phyloP scores from a whole-genome alignment of 305 asterid genomes.

The Nicotiana rustica region DNA sequence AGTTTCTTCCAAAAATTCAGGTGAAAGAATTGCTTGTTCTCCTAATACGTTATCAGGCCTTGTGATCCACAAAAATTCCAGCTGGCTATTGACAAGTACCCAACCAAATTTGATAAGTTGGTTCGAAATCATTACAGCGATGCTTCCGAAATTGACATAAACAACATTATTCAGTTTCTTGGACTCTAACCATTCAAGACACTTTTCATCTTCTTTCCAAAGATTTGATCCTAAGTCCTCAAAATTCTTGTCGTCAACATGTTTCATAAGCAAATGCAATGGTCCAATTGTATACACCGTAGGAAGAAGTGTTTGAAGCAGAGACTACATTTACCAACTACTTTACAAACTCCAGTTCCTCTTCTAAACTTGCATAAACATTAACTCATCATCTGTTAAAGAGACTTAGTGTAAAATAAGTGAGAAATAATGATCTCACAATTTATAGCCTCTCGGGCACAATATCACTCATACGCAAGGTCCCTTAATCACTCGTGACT shows the following conservation, averaged over 20 bases:
- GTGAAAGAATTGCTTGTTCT: constrained; percentile 41
- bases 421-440: too few relatives aligned
- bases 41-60: constrained; percentile 53
- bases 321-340: too few relatives aligned
- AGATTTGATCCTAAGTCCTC: constrained; percentile 53
- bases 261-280: constrained; percentile 44
- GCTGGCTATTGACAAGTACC: constrained; percentile 66
- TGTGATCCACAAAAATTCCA: constrained; percentile 56
- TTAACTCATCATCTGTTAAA: too few relatives aligned
- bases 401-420: too few relatives aligned
- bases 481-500: too few relatives aligned
- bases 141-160: constrained; percentile 65
- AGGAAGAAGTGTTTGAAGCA: constrained; percentile 51
- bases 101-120: constrained; percentile 69
- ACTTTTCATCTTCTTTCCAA: constrained; percentile 60
- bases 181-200: constrained; percentile 66
- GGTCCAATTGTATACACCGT: constrained; percentile 65
- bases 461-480: too few relatives aligned
- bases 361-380: too few relatives aligned
- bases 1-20: constrained; percentile 47
- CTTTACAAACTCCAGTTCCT: too few relatives aligned
- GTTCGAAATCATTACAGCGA: constrained; percentile 50
- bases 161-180: constrained; percentile 51
- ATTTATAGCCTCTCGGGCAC: too few relatives aligned
- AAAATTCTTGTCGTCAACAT: constrained; percentile 33